phyloP scores from a whole-genome alignment of 208 protist species.

The Crithidia sp. region DNA sequence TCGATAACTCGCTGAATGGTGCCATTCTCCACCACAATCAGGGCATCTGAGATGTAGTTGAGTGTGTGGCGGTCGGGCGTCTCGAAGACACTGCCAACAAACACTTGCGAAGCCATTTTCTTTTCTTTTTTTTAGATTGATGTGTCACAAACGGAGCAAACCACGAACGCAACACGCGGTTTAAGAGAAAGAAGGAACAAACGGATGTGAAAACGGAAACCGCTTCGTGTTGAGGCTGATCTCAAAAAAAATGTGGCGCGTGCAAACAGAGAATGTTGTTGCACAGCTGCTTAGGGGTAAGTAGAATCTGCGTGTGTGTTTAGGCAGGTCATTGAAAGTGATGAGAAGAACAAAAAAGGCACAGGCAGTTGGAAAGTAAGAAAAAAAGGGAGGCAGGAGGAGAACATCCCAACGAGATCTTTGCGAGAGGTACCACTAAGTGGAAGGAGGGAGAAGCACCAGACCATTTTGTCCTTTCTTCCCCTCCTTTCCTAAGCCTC shows the following conservation, averaged over 20 bases:
- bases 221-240: background rate
- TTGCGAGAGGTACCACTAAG: too few species aligned
- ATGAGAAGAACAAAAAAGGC: too few species aligned
- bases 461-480: too few species aligned
- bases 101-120: slow-evolving; percentile 18
- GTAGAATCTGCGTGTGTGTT: too few species aligned
- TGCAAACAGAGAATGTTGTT: background rate
- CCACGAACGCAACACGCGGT: background rate
- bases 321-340: too few species aligned
- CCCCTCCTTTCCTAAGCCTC: too few species aligned
- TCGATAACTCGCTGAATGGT: slow-evolving; percentile 53
- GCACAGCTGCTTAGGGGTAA: too few species aligned
- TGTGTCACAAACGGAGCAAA: slow-evolving; percentile 21
- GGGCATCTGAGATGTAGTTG: slow-evolving; percentile 47
- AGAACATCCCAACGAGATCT: too few species aligned
- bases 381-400: too few species aligned
- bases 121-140: background rate
- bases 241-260: slow-evolving; percentile 9
- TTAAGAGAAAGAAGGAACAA: background rate
- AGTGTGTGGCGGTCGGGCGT: slow-evolving; percentile 46
- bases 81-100: slow-evolving; percentile 63
- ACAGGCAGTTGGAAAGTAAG: too few species aligned
- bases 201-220: too few species aligned
- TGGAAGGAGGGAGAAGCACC: too few species aligned
- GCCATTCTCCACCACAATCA: slow-evolving; percentile 53